Percentiles rank a stretch among this genome's conserved stretches.
Conservation (phyloP, 2,329 filamentous ascomycete genomes). For the Furcasterigmium furcatum region DNA sequence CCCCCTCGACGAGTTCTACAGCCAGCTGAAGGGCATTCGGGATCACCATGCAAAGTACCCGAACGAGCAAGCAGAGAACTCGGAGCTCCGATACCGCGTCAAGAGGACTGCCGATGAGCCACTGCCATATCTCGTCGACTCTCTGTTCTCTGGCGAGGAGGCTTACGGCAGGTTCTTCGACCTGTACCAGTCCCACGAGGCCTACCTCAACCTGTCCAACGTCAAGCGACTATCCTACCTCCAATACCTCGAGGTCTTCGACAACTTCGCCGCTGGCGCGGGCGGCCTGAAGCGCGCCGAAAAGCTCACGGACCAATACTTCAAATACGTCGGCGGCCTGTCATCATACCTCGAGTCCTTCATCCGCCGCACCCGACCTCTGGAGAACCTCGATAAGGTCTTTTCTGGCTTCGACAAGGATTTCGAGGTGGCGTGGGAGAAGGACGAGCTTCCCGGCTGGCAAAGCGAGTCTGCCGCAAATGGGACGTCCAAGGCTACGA, state of each 20-base stretch:
- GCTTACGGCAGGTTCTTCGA: constrained; percentile 92
- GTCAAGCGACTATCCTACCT: constrained; percentile 85
- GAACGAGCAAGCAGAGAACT: constrained; percentile 91
- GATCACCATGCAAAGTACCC: constrained; percentile 89
- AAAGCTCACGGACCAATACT: constrained; percentile 91
- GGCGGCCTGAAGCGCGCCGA: constrained; percentile 74
- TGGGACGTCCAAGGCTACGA: constrained; percentile 26
- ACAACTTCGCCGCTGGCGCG: constrained; percentile 74
- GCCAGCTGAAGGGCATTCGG: constrained; percentile 75
- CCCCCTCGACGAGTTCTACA: constrained; percentile 88
- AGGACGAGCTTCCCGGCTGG: constrained; percentile 80
- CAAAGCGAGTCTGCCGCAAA: constrained; percentile 47
- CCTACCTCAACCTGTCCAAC: constrained; percentile 84
- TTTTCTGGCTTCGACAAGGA: constrained; percentile 75
- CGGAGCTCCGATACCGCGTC: constrained; percentile 85
- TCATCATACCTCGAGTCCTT: constrained; percentile 85
- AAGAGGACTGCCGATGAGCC: constrained; percentile 60
- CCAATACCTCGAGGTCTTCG: constrained; percentile 90
- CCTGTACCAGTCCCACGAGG: constrained; percentile 77
- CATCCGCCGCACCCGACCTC: constrained; percentile 76
- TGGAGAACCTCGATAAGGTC: constrained; percentile 81
- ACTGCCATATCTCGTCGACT: constrained; percentile 70
- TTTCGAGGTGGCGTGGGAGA: constrained; percentile 80
- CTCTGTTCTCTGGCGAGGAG: constrained; percentile 94
- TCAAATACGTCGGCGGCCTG: constrained; percentile 79